phyloP scores from a whole-genome alignment of 495 filamentous ascomycete genomes.

The Xylaria flabelliformis region DNA sequence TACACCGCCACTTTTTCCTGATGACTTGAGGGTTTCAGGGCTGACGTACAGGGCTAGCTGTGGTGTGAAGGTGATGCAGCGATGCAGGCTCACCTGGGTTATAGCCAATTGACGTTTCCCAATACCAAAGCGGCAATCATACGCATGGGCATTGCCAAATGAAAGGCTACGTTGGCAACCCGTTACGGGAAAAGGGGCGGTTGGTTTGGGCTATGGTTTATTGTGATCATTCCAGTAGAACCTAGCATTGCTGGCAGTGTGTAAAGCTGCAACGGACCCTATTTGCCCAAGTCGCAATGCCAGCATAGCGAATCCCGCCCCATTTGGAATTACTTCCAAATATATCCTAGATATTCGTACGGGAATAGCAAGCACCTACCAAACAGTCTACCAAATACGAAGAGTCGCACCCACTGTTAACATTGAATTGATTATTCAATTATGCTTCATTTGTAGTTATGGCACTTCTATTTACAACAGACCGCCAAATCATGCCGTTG shows the following conservation, averaged over 20 bases:
- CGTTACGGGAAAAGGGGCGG: background rate
- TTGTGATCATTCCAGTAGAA: background rate
- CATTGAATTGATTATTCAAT: background rate
- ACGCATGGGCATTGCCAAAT: constrained; percentile 1
- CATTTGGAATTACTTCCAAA: constrained; percentile 26
- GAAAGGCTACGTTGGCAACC: constrained; percentile 1
- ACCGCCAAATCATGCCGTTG: background rate
- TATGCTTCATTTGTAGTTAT: background rate
- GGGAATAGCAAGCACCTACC: background rate
- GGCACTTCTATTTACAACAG: background rate
- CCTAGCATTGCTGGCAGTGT: background rate
- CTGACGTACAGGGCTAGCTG: constrained; percentile 26
- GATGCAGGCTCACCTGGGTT: background rate
- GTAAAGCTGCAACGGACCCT: background rate
- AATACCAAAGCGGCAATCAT: constrained; percentile 4
- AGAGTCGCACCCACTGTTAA: background rate
- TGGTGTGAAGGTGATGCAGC: background rate
- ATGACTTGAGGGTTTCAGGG: constrained; percentile 22
- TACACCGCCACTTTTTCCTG: constrained; percentile 27
- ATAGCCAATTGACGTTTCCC: constrained; percentile 12
- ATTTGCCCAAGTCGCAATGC: background rate
- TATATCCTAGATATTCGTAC: constrained; percentile 11
- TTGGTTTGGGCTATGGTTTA: background rate
- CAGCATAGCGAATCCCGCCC: background rate
- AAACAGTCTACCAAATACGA: background rate